phyloP scores from a whole-genome alignment of 225 moss, liverwort and hornwort genomes.

The Bryum argenteum region DNA sequence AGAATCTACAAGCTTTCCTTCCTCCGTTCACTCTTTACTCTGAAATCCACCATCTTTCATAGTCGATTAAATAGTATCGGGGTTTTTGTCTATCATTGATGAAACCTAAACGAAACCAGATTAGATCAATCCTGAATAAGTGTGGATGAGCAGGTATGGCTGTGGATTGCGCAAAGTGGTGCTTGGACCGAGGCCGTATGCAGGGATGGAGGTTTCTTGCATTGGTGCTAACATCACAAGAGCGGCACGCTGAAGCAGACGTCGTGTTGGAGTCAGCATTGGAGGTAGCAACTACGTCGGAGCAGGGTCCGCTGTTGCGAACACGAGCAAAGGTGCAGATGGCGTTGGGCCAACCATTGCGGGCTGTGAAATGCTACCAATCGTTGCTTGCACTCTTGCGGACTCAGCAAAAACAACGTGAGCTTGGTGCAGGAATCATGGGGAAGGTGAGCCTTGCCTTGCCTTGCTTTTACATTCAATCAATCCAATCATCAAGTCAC shows the following conservation, averaged over 20 bases:
- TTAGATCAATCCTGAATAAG: not conserved
- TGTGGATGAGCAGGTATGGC: constrained; percentile 37
- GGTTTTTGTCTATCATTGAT: too few species aligned
- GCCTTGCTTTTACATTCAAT: too few species aligned
- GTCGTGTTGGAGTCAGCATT: constrained; percentile 70
- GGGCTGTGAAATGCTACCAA: constrained; percentile 66
- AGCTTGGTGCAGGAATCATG: not conserved
- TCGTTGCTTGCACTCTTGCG: constrained; percentile 63
- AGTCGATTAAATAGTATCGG: too few species aligned
- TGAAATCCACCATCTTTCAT: too few species aligned
- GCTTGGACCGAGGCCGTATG: constrained; percentile 60
- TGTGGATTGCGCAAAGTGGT: constrained; percentile 76
- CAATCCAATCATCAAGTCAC: too few species aligned
- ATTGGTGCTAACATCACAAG: constrained; percentile 72
- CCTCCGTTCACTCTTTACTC: too few species aligned
- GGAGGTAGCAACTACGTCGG: constrained; percentile 71
- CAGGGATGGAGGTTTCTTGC: constrained; percentile 84
- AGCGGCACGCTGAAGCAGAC: constrained; percentile 74
- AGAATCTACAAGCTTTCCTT: too few species aligned
- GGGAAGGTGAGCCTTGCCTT: constrained; percentile 1
- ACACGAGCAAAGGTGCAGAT: constrained; percentile 84
- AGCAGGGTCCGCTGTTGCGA: constrained; percentile 65
- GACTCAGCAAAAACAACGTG: constrained; percentile 42
- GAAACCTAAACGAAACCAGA: too few species aligned
- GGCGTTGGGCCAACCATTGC: constrained; percentile 65